These are phyloP conservation scores for Aspergillus sparsus DNA, from an alignment of 495 filamentous ascomycete species.

Conservation along the genomic window DNA sequence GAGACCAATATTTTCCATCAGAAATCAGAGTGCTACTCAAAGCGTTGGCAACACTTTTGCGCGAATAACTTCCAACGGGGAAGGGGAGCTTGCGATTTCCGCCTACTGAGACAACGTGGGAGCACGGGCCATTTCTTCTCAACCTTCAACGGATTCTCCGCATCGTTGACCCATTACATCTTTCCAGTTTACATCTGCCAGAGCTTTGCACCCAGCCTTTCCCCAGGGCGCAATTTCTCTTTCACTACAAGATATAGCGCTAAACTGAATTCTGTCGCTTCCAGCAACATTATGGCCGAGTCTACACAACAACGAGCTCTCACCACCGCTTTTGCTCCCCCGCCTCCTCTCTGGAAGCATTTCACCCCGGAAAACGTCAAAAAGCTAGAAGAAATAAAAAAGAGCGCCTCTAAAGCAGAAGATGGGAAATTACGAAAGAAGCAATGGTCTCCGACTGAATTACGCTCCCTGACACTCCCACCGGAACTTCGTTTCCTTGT, in stretches of 20 bases:
- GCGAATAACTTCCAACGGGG: not conserved
- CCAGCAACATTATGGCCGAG: constrained; percentile 50
- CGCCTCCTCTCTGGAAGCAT: constrained; percentile 85
- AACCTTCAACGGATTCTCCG: constrained; percentile 13
- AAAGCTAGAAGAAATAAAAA: constrained; percentile 58
- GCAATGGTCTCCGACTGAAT: constrained; percentile 42
- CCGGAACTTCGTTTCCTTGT: constrained; percentile 75
- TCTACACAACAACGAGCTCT: constrained; percentile 48
- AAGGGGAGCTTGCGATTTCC: not conserved
- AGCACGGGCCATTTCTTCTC: constrained; percentile 13
- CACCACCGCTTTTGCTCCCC: constrained; percentile 73
- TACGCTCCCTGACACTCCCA: constrained; percentile 64
- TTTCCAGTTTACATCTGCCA: not conserved
- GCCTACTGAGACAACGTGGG: not conserved
- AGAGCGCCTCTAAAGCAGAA: constrained; percentile 43
- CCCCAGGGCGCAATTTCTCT: not conserved
- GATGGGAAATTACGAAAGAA: constrained; percentile 38
- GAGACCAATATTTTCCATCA: not conserved
- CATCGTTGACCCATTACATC: constrained; percentile 4
- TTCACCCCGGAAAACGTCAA: constrained; percentile 80
- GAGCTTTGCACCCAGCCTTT: not conserved
- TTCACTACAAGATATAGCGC: not conserved
- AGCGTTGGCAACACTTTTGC: not conserved
- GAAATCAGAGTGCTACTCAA: not conserved
- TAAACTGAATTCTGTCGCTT: not conserved